Evolutionary conservation across 1,284 basidiomycete genomes (phyloP).

Genomic region (Heliocybe sulcata): DNA sequence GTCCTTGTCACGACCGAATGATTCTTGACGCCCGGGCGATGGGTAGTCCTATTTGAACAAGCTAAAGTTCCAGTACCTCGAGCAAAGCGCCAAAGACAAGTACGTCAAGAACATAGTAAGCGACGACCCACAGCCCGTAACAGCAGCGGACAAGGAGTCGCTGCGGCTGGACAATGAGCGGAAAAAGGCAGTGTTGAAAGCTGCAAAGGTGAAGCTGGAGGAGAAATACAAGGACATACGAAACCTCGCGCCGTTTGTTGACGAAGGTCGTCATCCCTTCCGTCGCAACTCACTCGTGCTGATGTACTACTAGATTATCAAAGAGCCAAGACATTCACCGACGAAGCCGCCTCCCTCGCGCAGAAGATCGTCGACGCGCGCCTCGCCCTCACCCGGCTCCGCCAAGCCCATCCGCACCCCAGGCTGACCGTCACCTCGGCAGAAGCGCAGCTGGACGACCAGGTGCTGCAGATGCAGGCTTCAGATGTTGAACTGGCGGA

Average conservation of each 20-base stretch:
- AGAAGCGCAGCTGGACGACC: slow-evolving; percentile 60
- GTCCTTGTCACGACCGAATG: background rate
- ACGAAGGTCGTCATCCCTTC: slow-evolving; percentile 40
- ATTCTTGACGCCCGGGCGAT: background rate
- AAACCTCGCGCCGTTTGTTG: slow-evolving; percentile 55
- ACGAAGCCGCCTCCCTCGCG: slow-evolving; percentile 50
- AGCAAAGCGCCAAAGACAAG: slow-evolving; percentile 82
- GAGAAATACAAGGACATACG: slow-evolving; percentile 57
- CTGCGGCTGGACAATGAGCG: slow-evolving; percentile 52
- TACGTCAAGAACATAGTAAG: slow-evolving; percentile 81
- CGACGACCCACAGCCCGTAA: slow-evolving; percentile 71
- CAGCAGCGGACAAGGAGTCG: slow-evolving; percentile 66
- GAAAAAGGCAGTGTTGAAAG: slow-evolving; percentile 64
- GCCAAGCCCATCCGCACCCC: slow-evolving; percentile 66
- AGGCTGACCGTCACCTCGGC: slow-evolving; percentile 71
- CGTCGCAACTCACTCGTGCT: background rate
- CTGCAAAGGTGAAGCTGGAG: slow-evolving; percentile 52
- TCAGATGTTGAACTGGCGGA: slow-evolving; percentile 50
- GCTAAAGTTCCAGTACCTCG: slow-evolving; percentile 80
- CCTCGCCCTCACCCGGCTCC: slow-evolving; percentile 68
- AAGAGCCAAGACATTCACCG: slow-evolving; percentile 42
- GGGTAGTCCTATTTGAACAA: slow-evolving; percentile 71
- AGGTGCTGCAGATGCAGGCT: slow-evolving; percentile 68
- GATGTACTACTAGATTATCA: slow-evolving; percentile 40
- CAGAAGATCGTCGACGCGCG: slow-evolving; percentile 78